These are phyloP conservation scores for Trametes gibbosa DNA, from an alignment of 768 basidiomycete species.

Conservation along the genomic window DNA sequence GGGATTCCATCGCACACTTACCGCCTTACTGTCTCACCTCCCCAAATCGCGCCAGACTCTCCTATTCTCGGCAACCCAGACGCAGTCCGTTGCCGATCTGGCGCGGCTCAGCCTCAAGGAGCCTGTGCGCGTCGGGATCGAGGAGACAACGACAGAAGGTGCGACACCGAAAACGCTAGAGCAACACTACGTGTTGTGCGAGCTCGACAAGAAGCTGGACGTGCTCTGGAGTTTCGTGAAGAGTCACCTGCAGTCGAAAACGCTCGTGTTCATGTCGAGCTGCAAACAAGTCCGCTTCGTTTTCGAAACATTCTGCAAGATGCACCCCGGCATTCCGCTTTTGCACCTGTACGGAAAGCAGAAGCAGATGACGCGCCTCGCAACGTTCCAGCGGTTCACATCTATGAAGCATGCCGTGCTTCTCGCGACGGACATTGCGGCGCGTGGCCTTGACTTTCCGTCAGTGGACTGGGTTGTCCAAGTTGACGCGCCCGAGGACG, in stretches of 20 bases:
- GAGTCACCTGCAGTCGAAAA: slow-evolving; percentile 87
- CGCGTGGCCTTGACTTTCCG: slow-evolving; percentile 95
- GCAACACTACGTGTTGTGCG: slow-evolving; percentile 84
- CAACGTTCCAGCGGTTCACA: slow-evolving; percentile 83
- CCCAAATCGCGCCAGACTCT: slow-evolving; percentile 91
- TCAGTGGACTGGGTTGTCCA: slow-evolving; percentile 97
- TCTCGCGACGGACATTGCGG: slow-evolving; percentile 95
- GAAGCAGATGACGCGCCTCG: slow-evolving; percentile 85
- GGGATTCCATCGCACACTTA: slow-evolving; percentile 87
- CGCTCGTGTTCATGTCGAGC: slow-evolving; percentile 90
- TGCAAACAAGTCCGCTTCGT: slow-evolving; percentile 98
- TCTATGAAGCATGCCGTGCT: slow-evolving; percentile 79
- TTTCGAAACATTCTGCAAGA: slow-evolving; percentile 91
- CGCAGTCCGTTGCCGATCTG: slow-evolving; percentile 81
- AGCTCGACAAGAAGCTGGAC: slow-evolving; percentile 86
- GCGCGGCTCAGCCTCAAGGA: slow-evolving; percentile 87
- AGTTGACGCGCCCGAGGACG: slow-evolving; percentile 94
- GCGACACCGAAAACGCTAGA: slow-evolving; percentile 77
- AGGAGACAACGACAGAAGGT: slow-evolving; percentile 44
- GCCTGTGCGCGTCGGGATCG: slow-evolving; percentile 70
- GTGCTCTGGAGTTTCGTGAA: slow-evolving; percentile 94
- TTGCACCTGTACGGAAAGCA: slow-evolving; percentile 95
- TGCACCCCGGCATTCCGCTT: slow-evolving; percentile 93
- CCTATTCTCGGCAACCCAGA: slow-evolving; percentile 96
- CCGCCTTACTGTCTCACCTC: slow-evolving; percentile 89